Evolutionary conservation across 2,329 filamentous ascomycete genomes (phyloP), one percentile per base, ranked within the genome.

Genomic region (Madurella mycetomatis): DNA sequence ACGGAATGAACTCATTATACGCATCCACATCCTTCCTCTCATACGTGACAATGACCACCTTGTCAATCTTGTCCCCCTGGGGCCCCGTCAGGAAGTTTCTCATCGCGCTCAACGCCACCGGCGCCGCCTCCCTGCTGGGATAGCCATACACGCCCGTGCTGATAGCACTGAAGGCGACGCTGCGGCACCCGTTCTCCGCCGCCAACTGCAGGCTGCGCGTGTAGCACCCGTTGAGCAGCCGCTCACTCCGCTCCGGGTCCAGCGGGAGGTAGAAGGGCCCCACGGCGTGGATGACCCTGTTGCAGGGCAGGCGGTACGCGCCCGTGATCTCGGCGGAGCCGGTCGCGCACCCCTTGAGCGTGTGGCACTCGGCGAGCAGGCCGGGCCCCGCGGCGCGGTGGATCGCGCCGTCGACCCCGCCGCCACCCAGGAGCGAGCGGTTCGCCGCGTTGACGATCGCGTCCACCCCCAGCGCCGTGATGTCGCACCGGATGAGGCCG

Each of bases 391-490:
- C 92, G 41, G 87, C 90, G 31, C 79, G 72, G 69, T 97, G 94
- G 63, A 97, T 96, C 30, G 91, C 88, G 41, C 87, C 88, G 66
- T 92, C 87, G 15, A 97, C 91, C 37, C 94, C 94, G n/a, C 91
- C 90, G 50, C 94, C 94, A 51, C 92, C 91, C 0, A 88, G 78
- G 0, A 97, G 82, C 1, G 79, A 80, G 9, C 72, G 73, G 70
- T 97, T 97, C 43, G 94, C 92, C 1, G 94, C 92, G 69, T 97
- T 97, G 69, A 97, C 92, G 62, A 96, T 94, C 60, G 87, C 87
- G 66, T 91, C 89, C 44, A 91, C 79, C 32, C 78, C 69, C 4
- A 97, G 81, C 13, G 77, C 84, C 13, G 92, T 96, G 70, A 97
- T 95, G 69, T 96, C 90, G 62, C 83, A 82, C 53, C 82, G 80